Evolutionary conservation across 768 basidiomycete genomes (phyloP).

Genomic region (Thelephora ganbajun): DNA sequence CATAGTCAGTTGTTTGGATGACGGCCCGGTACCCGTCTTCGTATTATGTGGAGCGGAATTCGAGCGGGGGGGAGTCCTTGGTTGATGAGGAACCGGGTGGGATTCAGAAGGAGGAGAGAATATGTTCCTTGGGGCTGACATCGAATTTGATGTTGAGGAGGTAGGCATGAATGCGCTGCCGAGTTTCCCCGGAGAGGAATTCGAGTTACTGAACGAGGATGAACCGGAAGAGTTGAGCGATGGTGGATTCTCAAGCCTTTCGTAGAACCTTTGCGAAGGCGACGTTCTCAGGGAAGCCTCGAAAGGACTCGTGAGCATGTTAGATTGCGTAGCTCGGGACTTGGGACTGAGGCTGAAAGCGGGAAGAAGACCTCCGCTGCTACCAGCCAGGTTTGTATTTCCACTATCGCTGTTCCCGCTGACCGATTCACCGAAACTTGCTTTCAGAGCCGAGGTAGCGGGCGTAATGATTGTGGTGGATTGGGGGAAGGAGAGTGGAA

Average conservation of each 20-base stretch:
- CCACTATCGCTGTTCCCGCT: neutral
- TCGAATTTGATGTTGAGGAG: slow-evolving; percentile 9
- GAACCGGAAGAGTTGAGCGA: slow-evolving; percentile 7
- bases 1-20: slow-evolving; percentile 32
- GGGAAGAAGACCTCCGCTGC: neutral
- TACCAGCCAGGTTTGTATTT: neutral
- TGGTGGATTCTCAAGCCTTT: too few relatives aligned
- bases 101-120: slow-evolving; percentile 5
- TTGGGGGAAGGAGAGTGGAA: slow-evolving; percentile 25
- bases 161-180: too few relatives aligned
- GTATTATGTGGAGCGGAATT: neutral
- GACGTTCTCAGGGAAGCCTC: neutral
- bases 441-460: neutral
- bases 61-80: slow-evolving; percentile 7
- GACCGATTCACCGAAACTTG: neutral
- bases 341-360: neutral
- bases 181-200: neutral
- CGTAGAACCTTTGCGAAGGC: neutral
- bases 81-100: neutral
- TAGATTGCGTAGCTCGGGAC: neutral
- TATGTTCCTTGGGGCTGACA: slow-evolving; percentile 1
- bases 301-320: neutral
- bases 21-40: neutral
- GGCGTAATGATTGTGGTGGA: slow-evolving; percentile 5
- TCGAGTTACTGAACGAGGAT: neutral